Evolutionary conservation across 2,329 filamentous ascomycete genomes (phyloP).

Genomic region (Sclerotinia borealis): DNA sequence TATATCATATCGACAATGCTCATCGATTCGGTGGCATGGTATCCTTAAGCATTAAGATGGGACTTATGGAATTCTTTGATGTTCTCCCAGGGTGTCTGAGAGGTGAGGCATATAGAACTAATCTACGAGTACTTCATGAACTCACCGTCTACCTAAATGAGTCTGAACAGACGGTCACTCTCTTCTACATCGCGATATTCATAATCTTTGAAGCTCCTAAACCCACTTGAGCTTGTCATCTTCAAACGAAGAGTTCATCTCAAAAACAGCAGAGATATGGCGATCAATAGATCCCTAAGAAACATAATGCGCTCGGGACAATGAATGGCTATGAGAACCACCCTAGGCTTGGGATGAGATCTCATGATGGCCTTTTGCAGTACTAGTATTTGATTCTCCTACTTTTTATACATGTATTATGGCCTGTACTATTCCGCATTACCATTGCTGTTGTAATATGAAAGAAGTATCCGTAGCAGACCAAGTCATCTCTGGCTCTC

Average conservation of each 20-base stretch:
- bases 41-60: background rate
- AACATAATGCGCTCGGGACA: too few relatives aligned
- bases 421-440: background rate
- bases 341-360: background rate
- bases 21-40: background rate
- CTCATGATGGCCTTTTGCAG: background rate
- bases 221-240: background rate
- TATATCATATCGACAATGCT: background rate
- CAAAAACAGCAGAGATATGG: background rate
- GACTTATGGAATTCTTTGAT: background rate
- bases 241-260: background rate
- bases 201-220: background rate
- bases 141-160: too few relatives aligned
- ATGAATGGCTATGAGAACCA: background rate
- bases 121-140: background rate
- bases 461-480: background rate
- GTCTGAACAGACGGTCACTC: background rate
- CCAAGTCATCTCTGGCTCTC: background rate
- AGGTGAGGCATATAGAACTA: background rate
- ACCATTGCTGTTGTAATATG: background rate
- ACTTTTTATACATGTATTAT: background rate
- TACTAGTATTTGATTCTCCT: background rate
- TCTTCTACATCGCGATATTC: background rate
- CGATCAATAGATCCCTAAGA: too few relatives aligned
- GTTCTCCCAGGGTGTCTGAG: background rate